Base-by-base conservation (phyloP, 331 rosid species). In the Prunus yedoensis region DNA sequence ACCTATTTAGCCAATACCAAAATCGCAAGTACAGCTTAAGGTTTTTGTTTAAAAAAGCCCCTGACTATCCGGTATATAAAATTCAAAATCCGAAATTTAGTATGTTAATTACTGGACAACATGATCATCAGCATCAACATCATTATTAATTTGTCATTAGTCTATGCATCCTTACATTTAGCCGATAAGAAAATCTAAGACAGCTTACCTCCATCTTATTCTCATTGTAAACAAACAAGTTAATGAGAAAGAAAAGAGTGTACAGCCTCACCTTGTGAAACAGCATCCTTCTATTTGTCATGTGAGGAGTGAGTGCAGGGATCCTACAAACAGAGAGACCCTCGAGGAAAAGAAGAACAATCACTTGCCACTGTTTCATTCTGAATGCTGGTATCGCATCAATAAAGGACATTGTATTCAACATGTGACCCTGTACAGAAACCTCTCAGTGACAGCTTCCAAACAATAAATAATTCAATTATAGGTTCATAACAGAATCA, bases 321-420 rank as follows among this genome's bases (percentile, higher is more conserved):
- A 94, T 71, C 90, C 91, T 86, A 86, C 77, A 82, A 59, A 92
- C 89, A 12, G 99, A 94, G 80, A 94, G 81, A 54, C 96, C 97
- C 77, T 94, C 99, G 2, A 94, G 16, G 66, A 92, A 87, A 82
- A 94, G 80, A 82, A 94, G 97, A 83, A 66, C 85, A 11, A 92
- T 73, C 82, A 90, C 90, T 80, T 90, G 95, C 99, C 99, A 94
- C 71, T 94, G 97, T 79, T 89, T 92, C 81, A 79, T 81, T 84
- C 92, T 87, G 84, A 94, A 88, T 79, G 93, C 92, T 57, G 97
- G 99, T 74, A 94, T 82, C 5, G 97, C 89, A 15, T 94, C 96
- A 58, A 81, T 71, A 79, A 89, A 90, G n/a, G 99, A 82, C 96
- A 92, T 91, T 16, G 99, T 92, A 54, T 84, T 96, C 88, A 94